These are phyloP conservation scores for Hexamita inflata DNA, from an alignment of 208 protist species.

Conservation along the genomic window DNA sequence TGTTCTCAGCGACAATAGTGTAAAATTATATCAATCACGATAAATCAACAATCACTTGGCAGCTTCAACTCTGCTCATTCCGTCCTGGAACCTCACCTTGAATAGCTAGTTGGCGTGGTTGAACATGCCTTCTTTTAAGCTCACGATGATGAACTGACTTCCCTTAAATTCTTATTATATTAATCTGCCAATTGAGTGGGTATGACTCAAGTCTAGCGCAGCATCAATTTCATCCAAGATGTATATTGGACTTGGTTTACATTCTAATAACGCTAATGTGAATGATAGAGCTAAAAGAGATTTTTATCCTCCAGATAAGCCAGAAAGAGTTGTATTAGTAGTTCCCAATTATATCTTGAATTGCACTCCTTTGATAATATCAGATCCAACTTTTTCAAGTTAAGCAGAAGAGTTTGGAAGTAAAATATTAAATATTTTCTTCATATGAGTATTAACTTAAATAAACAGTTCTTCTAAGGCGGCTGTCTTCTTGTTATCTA, in stretches of 20 bases:
- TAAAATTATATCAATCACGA: no score
- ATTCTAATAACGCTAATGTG: constrained; percentile 87
- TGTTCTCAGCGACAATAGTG: no score
- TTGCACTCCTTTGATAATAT: constrained; percentile 28
- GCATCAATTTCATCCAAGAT: constrained; percentile 96
- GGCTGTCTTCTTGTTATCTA: constrained; percentile 47
- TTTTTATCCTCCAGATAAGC: constrained; percentile 88
- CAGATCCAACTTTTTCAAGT: background rate
- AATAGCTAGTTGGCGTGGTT: constrained; percentile 98
- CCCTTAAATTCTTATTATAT: constrained; percentile 80
- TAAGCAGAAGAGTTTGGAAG: background rate
- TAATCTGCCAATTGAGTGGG: constrained; percentile 91
- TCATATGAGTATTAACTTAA: constrained; percentile 60
- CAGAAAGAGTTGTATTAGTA: constrained; percentile 82
- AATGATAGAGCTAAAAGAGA: constrained; percentile 96
- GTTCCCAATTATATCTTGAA: constrained; percentile 78
- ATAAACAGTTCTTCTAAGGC: constrained; percentile 33
- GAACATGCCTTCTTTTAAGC: constrained; percentile 93
- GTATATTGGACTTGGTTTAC: constrained; percentile 84
- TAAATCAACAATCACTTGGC: no score
- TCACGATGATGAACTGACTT: constrained; percentile 97
- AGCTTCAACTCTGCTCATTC: constrained; percentile 33
- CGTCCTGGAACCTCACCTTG: constrained; percentile 75
- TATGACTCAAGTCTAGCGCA: constrained; percentile 95
- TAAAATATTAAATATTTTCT: constrained; percentile 61